phyloP scores from a whole-genome alignment of 176 grass and related monocot species.

The Echinochloa phyllopogon region DNA sequence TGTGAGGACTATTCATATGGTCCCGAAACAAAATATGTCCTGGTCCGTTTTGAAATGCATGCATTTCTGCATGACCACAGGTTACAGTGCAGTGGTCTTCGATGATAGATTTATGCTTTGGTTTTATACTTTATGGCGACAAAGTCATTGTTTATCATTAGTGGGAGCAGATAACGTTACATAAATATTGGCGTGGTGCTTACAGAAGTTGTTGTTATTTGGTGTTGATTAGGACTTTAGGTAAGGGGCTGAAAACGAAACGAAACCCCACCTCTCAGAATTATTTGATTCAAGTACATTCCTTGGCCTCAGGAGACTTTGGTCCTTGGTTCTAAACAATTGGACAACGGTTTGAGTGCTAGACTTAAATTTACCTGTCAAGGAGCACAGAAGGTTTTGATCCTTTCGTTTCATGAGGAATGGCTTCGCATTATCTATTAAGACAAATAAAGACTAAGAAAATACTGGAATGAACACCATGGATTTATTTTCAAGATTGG shows the following conservation, averaged over 20 bases:
- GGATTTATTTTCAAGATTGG: background rate
- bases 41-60: constrained; percentile 4
- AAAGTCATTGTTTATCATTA: constrained; percentile 6
- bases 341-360: background rate
- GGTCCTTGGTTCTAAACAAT: background rate
- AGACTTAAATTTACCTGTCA: background rate
- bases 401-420: no score
- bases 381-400: no score
- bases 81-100: background rate
- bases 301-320: background rate
- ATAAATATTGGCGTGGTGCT: background rate
- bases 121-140: background rate
- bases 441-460: background rate
- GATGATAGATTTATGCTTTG: background rate
- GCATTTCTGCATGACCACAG: background rate
- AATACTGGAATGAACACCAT: background rate
- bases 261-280: background rate
- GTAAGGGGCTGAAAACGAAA: background rate
- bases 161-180: background rate
- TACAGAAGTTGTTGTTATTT: background rate
- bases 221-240: background rate
- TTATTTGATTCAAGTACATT: background rate
- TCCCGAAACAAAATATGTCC: constrained; percentile 23
- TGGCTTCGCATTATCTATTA: background rate
- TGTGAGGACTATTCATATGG: background rate